phyloP scores from a whole-genome alignment of 208 protist genomes.

The Herpetomonas muscarum region DNA sequence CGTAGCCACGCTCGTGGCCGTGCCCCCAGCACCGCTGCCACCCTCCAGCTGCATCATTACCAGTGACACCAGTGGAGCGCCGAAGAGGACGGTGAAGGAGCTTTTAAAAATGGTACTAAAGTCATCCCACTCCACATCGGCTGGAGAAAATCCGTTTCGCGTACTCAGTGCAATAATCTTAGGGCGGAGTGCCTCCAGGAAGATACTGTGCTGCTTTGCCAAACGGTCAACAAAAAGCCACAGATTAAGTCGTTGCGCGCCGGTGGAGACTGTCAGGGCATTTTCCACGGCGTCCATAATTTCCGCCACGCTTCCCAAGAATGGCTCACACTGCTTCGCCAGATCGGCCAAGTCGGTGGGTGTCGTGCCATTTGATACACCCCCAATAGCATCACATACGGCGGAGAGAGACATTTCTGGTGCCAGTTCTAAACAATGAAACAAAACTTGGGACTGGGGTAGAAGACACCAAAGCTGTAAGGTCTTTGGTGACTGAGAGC shows the following conservation, averaged over 20 bases:
- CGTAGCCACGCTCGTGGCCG: not conserved
- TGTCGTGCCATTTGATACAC: slow-evolving; percentile 49
- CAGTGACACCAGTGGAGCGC: slow-evolving; percentile 62
- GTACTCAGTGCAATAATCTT: slow-evolving; percentile 54
- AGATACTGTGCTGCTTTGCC: slow-evolving; percentile 75
- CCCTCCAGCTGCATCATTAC: slow-evolving; percentile 65
- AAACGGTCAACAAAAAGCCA: slow-evolving; percentile 87
- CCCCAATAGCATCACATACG: slow-evolving; percentile 70
- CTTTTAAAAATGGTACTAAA: slow-evolving; percentile 67
- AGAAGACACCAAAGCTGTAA: no score
- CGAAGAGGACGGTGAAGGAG: slow-evolving; percentile 80
- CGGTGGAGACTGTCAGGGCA: slow-evolving; percentile 46
- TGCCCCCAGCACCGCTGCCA: slow-evolving; percentile 10
- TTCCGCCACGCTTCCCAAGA: slow-evolving; percentile 51
- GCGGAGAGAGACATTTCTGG: slow-evolving; percentile 63
- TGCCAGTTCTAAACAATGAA: no score
- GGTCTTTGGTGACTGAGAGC: no score
- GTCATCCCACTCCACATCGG: slow-evolving; percentile 43
- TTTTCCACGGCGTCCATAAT: slow-evolving; percentile 80
- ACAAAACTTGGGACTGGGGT: no score
- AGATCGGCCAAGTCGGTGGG: slow-evolving; percentile 37
- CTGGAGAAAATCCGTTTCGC: slow-evolving; percentile 24
- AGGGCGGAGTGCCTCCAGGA: slow-evolving; percentile 71
- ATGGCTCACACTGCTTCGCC: slow-evolving; percentile 56
- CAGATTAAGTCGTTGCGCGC: slow-evolving; percentile 49